These are phyloP conservation scores for Haplographium delicatum DNA, from an alignment of 495 filamentous ascomycete genomes.

Conservation along the genomic window DNA sequence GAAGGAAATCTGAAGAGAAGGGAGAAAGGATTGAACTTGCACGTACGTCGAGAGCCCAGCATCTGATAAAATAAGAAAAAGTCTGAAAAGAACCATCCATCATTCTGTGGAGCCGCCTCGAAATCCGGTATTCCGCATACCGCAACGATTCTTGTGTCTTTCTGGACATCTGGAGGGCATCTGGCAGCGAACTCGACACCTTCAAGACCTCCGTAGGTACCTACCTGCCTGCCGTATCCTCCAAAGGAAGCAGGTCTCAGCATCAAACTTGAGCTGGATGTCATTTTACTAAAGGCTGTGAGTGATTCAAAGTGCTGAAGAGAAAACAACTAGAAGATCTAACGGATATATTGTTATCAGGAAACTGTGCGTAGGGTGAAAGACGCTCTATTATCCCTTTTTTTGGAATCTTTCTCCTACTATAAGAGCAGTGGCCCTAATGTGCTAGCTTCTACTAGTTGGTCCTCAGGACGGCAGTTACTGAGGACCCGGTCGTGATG, in stretches of 20 bases:
- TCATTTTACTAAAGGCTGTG: slow-evolving; percentile 13
- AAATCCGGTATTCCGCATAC: slow-evolving; percentile 21
- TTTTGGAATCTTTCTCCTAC: no score
- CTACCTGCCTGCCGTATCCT: slow-evolving; percentile 14
- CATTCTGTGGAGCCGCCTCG: slow-evolving; percentile 14
- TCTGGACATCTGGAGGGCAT: slow-evolving; percentile 22
- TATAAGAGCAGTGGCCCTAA: no score
- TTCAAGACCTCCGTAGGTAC: slow-evolving; percentile 11
- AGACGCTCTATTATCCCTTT: no score
- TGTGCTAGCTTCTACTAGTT: no score
- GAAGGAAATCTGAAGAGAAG: slow-evolving; percentile 14
- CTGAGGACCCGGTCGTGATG: no score
- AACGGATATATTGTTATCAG: no score
- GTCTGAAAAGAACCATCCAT: slow-evolving; percentile 28
- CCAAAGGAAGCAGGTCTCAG: slow-evolving; percentile 13
- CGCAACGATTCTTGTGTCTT: slow-evolving; percentile 24
- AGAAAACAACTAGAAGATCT: slow-evolving; percentile 14
- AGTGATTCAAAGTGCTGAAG: slow-evolving; percentile 15
- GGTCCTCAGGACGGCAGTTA: no score
- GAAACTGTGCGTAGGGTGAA: no score
- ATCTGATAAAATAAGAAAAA: slow-evolving; percentile 29
- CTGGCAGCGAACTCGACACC: slow-evolving; percentile 10
- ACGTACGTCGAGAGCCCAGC: slow-evolving; percentile 13
- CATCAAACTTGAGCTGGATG: slow-evolving; percentile 14
- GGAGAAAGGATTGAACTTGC: slow-evolving; percentile 10